These are phyloP conservation scores for Clarkia xantiana DNA, from an alignment of 345 rosid genomes.

Conservation along the genomic window DNA sequence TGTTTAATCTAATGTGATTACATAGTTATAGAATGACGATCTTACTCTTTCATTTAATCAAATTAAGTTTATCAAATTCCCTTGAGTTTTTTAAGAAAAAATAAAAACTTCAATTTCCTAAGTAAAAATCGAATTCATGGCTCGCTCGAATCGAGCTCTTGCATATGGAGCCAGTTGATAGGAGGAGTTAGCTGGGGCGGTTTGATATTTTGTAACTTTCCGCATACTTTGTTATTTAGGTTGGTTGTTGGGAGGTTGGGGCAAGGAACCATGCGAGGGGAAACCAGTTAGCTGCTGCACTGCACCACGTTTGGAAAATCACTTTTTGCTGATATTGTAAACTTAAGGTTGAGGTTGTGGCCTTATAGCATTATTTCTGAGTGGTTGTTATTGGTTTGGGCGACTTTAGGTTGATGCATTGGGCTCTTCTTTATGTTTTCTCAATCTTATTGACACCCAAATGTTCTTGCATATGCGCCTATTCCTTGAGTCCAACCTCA, in stretches of 20 bases:
- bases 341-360: conserved; percentile 83
- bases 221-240: conserved; percentile 65
- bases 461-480: conserved; percentile 46
- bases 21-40: no score
- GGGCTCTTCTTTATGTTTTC: conserved; percentile 80
- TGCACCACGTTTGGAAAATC: conserved; percentile 73
- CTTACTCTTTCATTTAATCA: no score
- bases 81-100: no score
- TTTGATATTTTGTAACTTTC: conserved; percentile 71
- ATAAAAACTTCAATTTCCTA: no score
- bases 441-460: conserved; percentile 82
- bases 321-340: conserved; percentile 85
- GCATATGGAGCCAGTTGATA: conserved; percentile 38
- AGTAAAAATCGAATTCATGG: no score
- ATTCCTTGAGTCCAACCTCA: conserved; percentile 63
- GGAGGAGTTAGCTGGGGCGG: conserved; percentile 70
- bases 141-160: no score
- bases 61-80: no score
- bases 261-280: conserved; percentile 53
- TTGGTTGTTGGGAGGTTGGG: conserved; percentile 60
- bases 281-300: conserved; percentile 92
- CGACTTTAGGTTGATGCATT: conserved; percentile 55
- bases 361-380: conserved; percentile 31
- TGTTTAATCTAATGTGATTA: no score
- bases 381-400: conserved; percentile 18